Conservation (phyloP, 2,329 filamentous ascomycete species). For the Aspergillus felis region DNA sequence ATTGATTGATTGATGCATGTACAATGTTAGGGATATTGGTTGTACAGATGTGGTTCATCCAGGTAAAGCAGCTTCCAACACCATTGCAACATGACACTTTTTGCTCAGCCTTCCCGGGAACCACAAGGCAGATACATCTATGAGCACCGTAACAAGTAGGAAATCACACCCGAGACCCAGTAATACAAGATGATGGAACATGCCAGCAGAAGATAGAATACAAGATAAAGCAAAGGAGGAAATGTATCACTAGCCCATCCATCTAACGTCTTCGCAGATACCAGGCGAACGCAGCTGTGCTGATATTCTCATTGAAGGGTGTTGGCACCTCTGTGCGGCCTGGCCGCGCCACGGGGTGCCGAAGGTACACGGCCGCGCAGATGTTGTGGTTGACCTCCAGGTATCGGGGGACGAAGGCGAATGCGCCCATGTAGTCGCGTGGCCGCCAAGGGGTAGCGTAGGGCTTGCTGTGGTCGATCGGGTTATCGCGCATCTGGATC, state of each 20-base stretch:
- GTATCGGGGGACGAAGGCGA: constrained; percentile 92
- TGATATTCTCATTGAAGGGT: constrained; percentile 67
- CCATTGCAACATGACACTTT: constrained; percentile 18
- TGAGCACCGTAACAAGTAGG: constrained; percentile 14
- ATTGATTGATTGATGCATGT: constrained; percentile 3
- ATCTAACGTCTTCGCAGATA: constrained; percentile 75
- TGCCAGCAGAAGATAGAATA: constrained; percentile 20
- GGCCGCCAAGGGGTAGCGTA: constrained; percentile 91
- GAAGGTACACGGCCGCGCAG: constrained; percentile 89
- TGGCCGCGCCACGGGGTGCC: constrained; percentile 85
- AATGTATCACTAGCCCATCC: constrained; percentile 5
- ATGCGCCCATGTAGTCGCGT: constrained; percentile 79
- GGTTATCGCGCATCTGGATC: constrained; percentile 66
- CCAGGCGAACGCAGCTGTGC: constrained; percentile 87
- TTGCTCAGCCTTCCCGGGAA: constrained; percentile 10
- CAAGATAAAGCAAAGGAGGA: constrained; percentile 9
- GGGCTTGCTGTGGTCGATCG: constrained; percentile 70
- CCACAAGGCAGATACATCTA: constrained; percentile 23
- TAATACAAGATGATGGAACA: constrained; percentile 33
- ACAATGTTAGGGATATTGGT: constrained; percentile 3
- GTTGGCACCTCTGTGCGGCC: constrained; percentile 79
- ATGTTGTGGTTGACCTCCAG: constrained; percentile 97
- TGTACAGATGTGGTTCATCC: constrained; percentile 6
- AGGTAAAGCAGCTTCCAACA: constrained; percentile 3
- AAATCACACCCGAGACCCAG: constrained; percentile 27